Evolutionary conservation across 495 filamentous ascomycete species (phyloP), one percentile per base, ranked within the genome.

Genomic region (Penicillium salamii): DNA sequence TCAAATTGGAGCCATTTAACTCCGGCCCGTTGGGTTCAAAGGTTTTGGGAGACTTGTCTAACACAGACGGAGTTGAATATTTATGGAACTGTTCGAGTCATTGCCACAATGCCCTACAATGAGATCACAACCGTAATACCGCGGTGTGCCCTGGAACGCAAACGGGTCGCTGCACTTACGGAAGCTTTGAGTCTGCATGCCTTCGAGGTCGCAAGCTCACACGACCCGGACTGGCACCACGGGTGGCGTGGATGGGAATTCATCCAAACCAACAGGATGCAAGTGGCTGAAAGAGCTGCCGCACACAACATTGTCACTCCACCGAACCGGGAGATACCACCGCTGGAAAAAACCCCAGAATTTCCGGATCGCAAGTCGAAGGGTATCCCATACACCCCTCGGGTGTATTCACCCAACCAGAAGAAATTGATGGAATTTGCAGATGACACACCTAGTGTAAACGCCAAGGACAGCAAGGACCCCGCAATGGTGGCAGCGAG

Each of bases 81-180:
- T 19, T 67, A 76, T 19, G 66, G 90, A 7, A 77, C 79, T 6
- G 83, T 92, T 7, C 80, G 90, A 42, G 80, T 91, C 68, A 69
- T 96, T 3, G 53, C 87, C 21, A 85, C 87, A 78, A 40, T 79
- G 5, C 60, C 67, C 0, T 61, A 78, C 24, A 52, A 65, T 0
- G 84, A 88, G 18, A 78, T 74, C 38, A 49, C 56, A 1, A 12
- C 43, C 2, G 33, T 78, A 5, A 29, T 84, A 3, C 88, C 90
- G 1, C 78, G 77, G 21, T 67, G 59, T 2, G 46, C 85, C 2
- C 61, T 58, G 14, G 61, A 70, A 3, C 79, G 86, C 36, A 71
- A 56, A 33, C 83, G 83, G 37, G 39, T 71, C 6, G 62, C 82
- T 1, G 46, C 89, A 2, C 59, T 80, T 13, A 70, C 77, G 7